Evolutionary conservation across 768 basidiomycete genomes (phyloP).

Genomic region (Hygrophoropsis aurantiaca): DNA sequence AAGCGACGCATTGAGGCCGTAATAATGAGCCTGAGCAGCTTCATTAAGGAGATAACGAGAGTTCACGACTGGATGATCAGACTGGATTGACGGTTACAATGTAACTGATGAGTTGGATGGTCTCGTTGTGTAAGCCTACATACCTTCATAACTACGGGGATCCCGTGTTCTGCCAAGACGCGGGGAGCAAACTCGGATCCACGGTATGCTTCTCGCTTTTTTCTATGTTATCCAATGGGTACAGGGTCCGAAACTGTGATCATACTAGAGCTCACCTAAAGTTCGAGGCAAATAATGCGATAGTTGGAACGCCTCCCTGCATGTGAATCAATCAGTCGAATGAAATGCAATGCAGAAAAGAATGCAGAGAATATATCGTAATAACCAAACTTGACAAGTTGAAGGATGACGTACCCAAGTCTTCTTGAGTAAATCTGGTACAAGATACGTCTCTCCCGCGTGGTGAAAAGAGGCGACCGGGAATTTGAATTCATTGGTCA

Average conservation of each 20-base stretch:
- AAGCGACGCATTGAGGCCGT: slow-evolving; percentile 55
- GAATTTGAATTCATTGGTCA: slow-evolving; percentile 85
- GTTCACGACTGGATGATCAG: slow-evolving; percentile 59
- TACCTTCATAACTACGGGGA: slow-evolving; percentile 78
- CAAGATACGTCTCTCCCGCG: slow-evolving; percentile 80
- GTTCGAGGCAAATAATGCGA: slow-evolving; percentile 74
- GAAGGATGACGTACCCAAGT: slow-evolving; percentile 47
- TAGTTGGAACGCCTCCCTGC: slow-evolving; percentile 66
- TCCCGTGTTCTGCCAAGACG: slow-evolving; percentile 64
- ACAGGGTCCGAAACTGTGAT: too few relatives aligned
- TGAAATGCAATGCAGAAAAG: neutral
- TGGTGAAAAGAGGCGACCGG: slow-evolving; percentile 76
- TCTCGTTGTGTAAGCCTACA: too few relatives aligned
- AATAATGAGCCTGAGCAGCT: slow-evolving; percentile 71
- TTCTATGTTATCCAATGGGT: slow-evolving; percentile 33
- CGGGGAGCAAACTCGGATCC: slow-evolving; percentile 79
- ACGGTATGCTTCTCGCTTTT: slow-evolving; percentile 82
- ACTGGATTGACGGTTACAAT: slow-evolving; percentile 43
- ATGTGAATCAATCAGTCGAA: neutral
- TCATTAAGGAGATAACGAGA: slow-evolving; percentile 70
- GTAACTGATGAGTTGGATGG: neutral
- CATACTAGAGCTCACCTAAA: slow-evolving; percentile 27
- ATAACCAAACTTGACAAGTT: neutral
- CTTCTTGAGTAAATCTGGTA: slow-evolving; percentile 73
- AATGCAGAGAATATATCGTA: too few relatives aligned